phyloP scores from a whole-genome alignment of 2,329 filamentous ascomycete genomes.

The Allantophomopsis lycopodina region DNA sequence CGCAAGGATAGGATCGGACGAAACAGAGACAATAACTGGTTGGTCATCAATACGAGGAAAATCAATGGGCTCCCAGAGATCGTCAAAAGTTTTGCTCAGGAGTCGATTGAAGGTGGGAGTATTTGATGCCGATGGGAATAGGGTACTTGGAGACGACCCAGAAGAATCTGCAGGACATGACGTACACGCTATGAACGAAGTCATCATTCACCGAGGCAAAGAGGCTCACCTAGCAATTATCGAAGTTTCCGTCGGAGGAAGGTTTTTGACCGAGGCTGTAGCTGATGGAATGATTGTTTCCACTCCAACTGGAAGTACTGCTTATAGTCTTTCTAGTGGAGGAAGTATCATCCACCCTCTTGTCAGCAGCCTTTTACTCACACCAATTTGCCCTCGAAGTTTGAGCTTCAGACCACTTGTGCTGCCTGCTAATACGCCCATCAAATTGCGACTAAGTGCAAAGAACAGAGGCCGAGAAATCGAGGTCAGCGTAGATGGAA shows the following conservation, averaged over 20 bases:
- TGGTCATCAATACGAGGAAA: slow-evolving; percentile 72
- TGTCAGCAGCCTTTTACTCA: slow-evolving; percentile 77
- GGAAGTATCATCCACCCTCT: slow-evolving; percentile 91
- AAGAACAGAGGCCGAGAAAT: slow-evolving; percentile 66
- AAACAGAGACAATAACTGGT: slow-evolving; percentile 24
- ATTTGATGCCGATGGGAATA: slow-evolving; percentile 53
- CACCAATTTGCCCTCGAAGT: slow-evolving; percentile 85
- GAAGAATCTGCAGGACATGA: slow-evolving; percentile 16
- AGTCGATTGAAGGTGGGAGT: slow-evolving; percentile 80
- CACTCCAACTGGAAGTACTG: slow-evolving; percentile 88
- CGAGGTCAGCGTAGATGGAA: slow-evolving; percentile 69
- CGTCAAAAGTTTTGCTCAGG: slow-evolving; percentile 71
- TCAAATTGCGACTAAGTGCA: slow-evolving; percentile 69
- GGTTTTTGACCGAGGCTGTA: slow-evolving; percentile 85
- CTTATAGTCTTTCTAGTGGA: slow-evolving; percentile 86
- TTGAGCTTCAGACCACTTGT: slow-evolving; percentile 87
- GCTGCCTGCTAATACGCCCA: slow-evolving; percentile 71
- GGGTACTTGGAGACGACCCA: slow-evolving; percentile 28
- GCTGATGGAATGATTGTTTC: slow-evolving; percentile 91
- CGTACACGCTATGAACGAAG: slow-evolving; percentile 78
- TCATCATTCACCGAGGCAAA: slow-evolving; percentile 82
- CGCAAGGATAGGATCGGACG: slow-evolving; percentile 13
- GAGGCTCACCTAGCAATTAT: slow-evolving; percentile 86
- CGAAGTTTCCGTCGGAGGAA: slow-evolving; percentile 78
- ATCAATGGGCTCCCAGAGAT: slow-evolving; percentile 61